A percentile compares a stretch with the other conserved stretches of the same genome.
These are phyloP conservation scores for Porphyrellus cyaneotinctus DNA, from an alignment of 768 basidiomycete species.

Conservation along the genomic window DNA sequence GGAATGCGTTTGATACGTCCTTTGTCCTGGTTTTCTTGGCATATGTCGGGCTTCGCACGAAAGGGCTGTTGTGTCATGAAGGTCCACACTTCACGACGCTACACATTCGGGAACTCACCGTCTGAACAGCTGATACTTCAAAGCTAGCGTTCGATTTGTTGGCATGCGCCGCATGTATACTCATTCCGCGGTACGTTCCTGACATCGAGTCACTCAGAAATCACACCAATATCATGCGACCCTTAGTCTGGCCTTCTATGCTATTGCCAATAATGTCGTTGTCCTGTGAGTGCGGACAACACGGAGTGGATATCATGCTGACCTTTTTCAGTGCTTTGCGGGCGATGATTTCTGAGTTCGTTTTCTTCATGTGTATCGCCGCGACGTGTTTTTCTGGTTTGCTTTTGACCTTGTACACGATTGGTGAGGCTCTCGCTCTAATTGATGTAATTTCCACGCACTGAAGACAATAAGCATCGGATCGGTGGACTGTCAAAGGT, in stretches of 20 bases:
- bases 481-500: slow-evolving; percentile 33
- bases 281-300: slow-evolving; percentile 52
- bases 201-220: not conserved
- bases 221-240: not conserved
- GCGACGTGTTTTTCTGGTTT: slow-evolving; percentile 80
- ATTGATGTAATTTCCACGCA: slow-evolving; percentile 17
- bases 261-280: slow-evolving; percentile 73
- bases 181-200: slow-evolving; percentile 66
- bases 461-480: slow-evolving; percentile 28
- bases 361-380: slow-evolving; percentile 76
- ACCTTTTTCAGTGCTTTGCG: slow-evolving; percentile 56
- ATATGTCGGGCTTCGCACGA: slow-evolving; percentile 62
- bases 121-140: slow-evolving; percentile 42
- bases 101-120: not conserved
- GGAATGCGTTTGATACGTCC: slow-evolving; percentile 85
- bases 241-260: slow-evolving; percentile 70
- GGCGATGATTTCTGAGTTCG: slow-evolving; percentile 77
- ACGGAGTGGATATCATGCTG: not conserved
- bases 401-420: slow-evolving; percentile 48
- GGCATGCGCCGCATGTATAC: slow-evolving; percentile 78
- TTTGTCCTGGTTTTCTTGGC: slow-evolving; percentile 67
- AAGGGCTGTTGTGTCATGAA: slow-evolving; percentile 54
- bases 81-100: slow-evolving; percentile 33
- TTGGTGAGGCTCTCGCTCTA: slow-evolving; percentile 37
- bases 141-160: slow-evolving; percentile 75